Conservation (phyloP, 1,139 yeast species). For the Chernovozyma aurita region DNA sequence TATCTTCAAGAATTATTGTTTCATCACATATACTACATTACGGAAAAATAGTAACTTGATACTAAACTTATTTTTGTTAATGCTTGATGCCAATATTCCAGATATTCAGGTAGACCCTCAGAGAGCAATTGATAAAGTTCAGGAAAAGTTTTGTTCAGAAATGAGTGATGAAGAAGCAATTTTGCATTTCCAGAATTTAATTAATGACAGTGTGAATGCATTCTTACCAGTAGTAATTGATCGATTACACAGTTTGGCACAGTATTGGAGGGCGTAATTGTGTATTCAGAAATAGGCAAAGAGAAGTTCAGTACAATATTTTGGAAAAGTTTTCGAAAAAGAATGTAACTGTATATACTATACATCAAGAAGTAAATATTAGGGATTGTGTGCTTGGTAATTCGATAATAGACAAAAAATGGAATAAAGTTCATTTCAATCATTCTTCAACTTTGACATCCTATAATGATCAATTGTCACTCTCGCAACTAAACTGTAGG, state of each 20-base stretch:
- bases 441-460: constrained; percentile 12
- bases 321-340: too few relatives aligned
- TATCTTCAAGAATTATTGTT: constrained; percentile 87
- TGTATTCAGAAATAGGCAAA: too few relatives aligned
- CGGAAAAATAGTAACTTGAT: constrained; percentile 88
- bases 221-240: constrained; percentile 93
- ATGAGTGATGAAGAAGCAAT: constrained; percentile 96
- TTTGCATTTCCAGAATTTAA: constrained; percentile 85
- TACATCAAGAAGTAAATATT: too few relatives aligned
- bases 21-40: constrained; percentile 86
- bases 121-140: constrained; percentile 80
- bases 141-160: constrained; percentile 89
- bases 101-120: constrained; percentile 72
- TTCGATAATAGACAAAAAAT: too few relatives aligned
- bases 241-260: constrained; percentile 90
- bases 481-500: constrained; percentile 19
- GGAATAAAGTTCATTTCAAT: background rate
- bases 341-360: too few relatives aligned
- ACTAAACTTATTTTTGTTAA: constrained; percentile 83
- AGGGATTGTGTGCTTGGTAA: too few relatives aligned
- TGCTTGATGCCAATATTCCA: constrained; percentile 93
- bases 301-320: too few relatives aligned
- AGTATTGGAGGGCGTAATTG: constrained; percentile 92
- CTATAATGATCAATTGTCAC: constrained; percentile 19
- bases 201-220: constrained; percentile 92